Conservation (phyloP, 1,139 yeast species). For the Geotrichum histeridarum region DNA sequence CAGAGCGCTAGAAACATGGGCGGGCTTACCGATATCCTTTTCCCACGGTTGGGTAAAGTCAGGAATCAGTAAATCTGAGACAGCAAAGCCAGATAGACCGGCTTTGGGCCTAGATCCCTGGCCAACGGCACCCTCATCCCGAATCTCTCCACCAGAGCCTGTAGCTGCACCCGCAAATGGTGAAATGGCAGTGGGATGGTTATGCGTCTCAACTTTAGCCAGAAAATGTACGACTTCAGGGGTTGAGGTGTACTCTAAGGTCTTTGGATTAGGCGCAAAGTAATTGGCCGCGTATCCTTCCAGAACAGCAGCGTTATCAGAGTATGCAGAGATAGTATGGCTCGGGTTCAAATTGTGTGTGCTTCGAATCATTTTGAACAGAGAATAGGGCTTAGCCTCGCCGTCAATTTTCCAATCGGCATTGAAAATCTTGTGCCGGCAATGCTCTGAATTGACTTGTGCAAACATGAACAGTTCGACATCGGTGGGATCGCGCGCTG, state of each 20-base stretch:
- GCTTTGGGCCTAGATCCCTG: constrained; percentile 97
- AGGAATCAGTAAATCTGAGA: constrained; percentile 86
- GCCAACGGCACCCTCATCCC: constrained; percentile 99
- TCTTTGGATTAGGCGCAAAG: constrained; percentile 66
- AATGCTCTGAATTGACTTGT: constrained; percentile 98
- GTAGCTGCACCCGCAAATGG: constrained; percentile 99
- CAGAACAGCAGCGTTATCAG: constrained; percentile 97
- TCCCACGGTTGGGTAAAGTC: constrained; percentile 93
- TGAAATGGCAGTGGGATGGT: constrained; percentile 98
- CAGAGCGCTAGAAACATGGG: constrained; percentile 85
- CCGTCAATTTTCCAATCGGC: constrained; percentile 98
- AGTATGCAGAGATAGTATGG: constrained; percentile 86
- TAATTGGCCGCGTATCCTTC: constrained; percentile 71
- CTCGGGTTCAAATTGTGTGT: constrained; percentile 80
- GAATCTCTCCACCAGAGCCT: constrained; percentile 99
- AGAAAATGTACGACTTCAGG: constrained; percentile 81
- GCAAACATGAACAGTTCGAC: constrained; percentile 99
- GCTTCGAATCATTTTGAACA: constrained; percentile 93
- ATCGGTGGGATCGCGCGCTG: constrained; percentile 93
- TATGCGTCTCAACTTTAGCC: constrained; percentile 96
- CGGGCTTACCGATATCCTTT: constrained; percentile 76
- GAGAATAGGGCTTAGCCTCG: constrained; percentile 60
- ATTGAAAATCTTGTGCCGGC: constrained; percentile 97
- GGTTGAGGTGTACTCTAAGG: constrained; percentile 67
- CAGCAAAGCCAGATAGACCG: constrained; percentile 90